Evolutionary conservation across 2,329 filamentous ascomycete species (phyloP), one percentile per base, ranked within the genome.

Genomic region (Clonostachys sp.): DNA sequence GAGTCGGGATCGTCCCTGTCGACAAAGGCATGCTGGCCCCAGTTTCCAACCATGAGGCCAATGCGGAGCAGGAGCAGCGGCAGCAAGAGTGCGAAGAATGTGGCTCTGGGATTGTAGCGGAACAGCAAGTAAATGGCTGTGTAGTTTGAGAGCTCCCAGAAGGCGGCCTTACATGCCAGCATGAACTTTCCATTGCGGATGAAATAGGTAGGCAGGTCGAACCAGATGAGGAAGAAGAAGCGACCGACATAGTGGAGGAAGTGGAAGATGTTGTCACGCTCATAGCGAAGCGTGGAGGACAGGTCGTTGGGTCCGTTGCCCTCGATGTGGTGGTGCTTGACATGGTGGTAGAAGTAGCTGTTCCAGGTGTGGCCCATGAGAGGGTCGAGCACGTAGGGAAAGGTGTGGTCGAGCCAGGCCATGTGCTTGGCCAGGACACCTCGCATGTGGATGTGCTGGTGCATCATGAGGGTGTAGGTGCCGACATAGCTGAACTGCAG

Each of bases 321-420:
- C 66, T 91, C 88, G 47, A 48, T 83, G 54, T 92, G 88, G 60
- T 92, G 88, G 59, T 91, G 87, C 71, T 92, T 92, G 60, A 91
- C 86, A 58, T 92, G 88, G 60, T 92, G 88, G 60, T 90, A 91
- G 62, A 79, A 92, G 67, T 92, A 92, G 3, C 84, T 85, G 66
- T 92, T 89, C 86, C 87, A 91, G 0, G 87, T 91, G 59, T 92
- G 88, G 12, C 88, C 88, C 79, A 90, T 86, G 48, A 92, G 66
- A 0, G 87, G 87, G 55, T 91, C 86, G 12, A 81, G 71, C 39
- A 91, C 63, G 60, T 90, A 92, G 0, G 88, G 88, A 55, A 91
- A 91, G 2, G 75, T 45, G 6, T 65, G 60, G 58, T 92, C 88
- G 49, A 91, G 64, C 33, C 75, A 57, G 34, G 68, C 66, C 46